A percentile compares a stretch with the other conserved stretches of the same genome.
Evolutionary conservation across 371 early-diverging fungal genomes (phyloP).

Genomic region (Coemansia sp.): DNA sequence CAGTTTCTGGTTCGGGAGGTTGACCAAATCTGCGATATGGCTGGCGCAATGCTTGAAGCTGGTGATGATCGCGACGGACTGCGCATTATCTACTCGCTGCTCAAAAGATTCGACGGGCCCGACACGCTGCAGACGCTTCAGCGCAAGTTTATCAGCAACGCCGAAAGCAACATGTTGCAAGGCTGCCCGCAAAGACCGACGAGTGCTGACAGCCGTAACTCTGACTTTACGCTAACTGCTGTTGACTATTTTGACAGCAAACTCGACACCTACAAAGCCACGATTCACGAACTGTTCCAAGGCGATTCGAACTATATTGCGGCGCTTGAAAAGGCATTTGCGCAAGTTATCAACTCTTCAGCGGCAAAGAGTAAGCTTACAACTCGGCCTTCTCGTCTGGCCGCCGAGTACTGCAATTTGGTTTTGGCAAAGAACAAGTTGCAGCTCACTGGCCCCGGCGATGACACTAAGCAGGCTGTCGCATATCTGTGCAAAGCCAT

Average conservation of each 20-base stretch:
- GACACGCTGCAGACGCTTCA: not conserved
- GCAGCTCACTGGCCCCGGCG: not conserved
- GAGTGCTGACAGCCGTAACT: not conserved
- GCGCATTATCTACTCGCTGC: conserved; percentile 2
- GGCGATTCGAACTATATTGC: not conserved
- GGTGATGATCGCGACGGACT: conserved; percentile 1
- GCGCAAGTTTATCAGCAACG: not conserved
- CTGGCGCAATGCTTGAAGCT: not conserved
- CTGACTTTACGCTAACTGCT: not conserved
- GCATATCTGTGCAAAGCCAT: conserved; percentile 5
- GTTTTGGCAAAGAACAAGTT: not conserved
- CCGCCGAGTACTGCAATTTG: conserved; percentile 12
- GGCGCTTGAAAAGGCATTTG: not conserved
- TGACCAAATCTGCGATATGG: conserved; percentile 6
- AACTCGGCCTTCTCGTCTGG: not conserved
- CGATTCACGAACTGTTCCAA: not conserved
- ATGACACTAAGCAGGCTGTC: conserved; percentile 2
- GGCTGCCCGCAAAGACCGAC: not conserved
- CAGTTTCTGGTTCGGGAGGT: conserved; percentile 4
- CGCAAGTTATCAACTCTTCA: not conserved
- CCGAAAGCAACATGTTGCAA: not conserved
- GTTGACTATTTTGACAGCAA: not conserved
- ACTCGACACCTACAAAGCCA: not conserved
- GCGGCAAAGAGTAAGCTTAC: not conserved
- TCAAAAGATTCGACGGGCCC: conserved; percentile 4